Base-by-base conservation (phyloP, 345 rosid genomes). In the Citrus cavaleriei region DNA sequence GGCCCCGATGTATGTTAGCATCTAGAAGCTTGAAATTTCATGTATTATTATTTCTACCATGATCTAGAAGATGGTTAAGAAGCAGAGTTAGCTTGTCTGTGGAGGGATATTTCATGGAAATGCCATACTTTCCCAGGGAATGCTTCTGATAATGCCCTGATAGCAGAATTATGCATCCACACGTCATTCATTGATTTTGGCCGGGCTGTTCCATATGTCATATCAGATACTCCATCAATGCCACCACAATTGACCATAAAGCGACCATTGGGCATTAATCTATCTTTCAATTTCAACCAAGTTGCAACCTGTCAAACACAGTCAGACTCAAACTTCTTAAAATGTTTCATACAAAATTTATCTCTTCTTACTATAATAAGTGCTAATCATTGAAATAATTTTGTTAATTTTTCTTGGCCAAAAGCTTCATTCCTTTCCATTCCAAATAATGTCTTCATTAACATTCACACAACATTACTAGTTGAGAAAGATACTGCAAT, bases 241-340 rank as follows among this genome's bases (percentile, higher is more conserved):
- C 97, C 97, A 34, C 92, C 98, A 81, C 97, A 93, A 51, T 93
- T 93, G 82, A 91, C 95, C 94, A 95, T 93, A 5, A 93, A 67
- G 18, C 95, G 93, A 35, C 97, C 98, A 22, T 86, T 71, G 32
- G 92, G 91, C 86, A 91, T 87, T 84, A 95, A 75, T 83, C 89
- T 88, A 51, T 86, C 86, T 54, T 85, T 92, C 80, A 92, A 73
- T 54, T 87, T 81, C 72, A 81, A 67, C 98, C 98, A 93, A 24
- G 91, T 88, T 42, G 77, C 82, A 35, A 85, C 89, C 95, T 93
- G 78, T 75, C 65, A 79, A 81, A 77, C 19, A 18, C 10, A 63
- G 28, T 70, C n/a, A 28, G 57, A 42, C 3, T 42, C 40, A 58
- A 69, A 16, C 24, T 68, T 51, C 25, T 14, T 18, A 25, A 61